Conservation (phyloP, 208 protist genomes). For the Trypanosoma vivax region DNA sequence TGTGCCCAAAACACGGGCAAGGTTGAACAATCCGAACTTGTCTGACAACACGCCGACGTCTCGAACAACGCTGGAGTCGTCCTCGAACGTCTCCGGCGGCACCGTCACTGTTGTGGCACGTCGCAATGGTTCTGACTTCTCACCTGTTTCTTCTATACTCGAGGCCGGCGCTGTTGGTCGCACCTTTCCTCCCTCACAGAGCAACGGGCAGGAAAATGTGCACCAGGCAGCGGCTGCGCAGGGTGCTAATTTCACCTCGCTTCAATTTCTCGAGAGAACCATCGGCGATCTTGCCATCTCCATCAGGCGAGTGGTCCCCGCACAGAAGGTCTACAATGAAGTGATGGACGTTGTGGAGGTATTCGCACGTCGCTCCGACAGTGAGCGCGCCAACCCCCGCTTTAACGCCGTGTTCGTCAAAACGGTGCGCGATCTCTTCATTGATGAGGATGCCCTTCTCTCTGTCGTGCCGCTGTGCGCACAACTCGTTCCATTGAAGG, state of each 20-base stretch:
- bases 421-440: conserved; percentile 35
- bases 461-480: conserved; percentile 54
- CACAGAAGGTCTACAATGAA: conserved; percentile 35
- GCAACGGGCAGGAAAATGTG: neutral
- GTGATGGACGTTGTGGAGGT: conserved; percentile 39
- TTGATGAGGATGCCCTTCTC: conserved; percentile 39
- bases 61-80: neutral
- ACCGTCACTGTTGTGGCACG: too few relatives aligned
- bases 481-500: conserved; percentile 62
- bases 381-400: conserved; percentile 35
- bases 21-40: neutral
- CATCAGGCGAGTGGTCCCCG: conserved; percentile 32
- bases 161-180: too few relatives aligned
- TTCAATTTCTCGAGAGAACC: conserved; percentile 35
- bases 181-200: too few relatives aligned
- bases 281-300: conserved; percentile 38
- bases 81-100: neutral
- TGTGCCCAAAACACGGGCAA: conserved; percentile 7
- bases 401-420: conserved; percentile 60
- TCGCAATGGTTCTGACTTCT: too few relatives aligned
- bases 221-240: conserved; percentile 3
- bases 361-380: conserved; percentile 43
- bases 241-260: neutral
- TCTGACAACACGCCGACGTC: conserved; percentile 17
- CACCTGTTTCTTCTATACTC: too few relatives aligned